These are phyloP conservation scores for Apiospora kogelbergensis DNA, from an alignment of 2,329 filamentous ascomycete genomes.

Conservation along the genomic window DNA sequence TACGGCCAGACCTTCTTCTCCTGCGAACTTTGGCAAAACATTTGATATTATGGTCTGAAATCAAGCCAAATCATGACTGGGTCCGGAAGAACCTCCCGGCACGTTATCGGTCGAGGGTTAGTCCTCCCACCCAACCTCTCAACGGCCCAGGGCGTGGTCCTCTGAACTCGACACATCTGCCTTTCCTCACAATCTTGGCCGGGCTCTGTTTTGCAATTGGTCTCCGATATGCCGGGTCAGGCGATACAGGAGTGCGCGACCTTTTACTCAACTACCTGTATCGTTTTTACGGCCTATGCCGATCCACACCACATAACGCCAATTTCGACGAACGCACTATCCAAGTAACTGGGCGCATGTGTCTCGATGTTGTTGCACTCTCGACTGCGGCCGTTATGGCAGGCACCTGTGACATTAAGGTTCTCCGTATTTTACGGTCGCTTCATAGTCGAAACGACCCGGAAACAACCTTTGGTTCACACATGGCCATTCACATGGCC, in stretches of 20 bases:
- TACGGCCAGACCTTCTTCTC: slow-evolving; percentile 89
- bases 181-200: slow-evolving; percentile 88
- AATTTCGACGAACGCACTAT: slow-evolving; percentile 84
- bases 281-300: slow-evolving; percentile 77
- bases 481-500: slow-evolving; percentile 89
- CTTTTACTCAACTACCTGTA: slow-evolving; percentile 83
- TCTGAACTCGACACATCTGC: slow-evolving; percentile 79
- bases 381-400: slow-evolving; percentile 90
- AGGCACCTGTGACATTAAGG: slow-evolving; percentile 83
- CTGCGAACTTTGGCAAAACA: slow-evolving; percentile 87
- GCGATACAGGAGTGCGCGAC: slow-evolving; percentile 70
- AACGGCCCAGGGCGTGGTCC: slow-evolving; percentile 25
- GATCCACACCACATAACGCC: slow-evolving; percentile 31
- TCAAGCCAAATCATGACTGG: slow-evolving; percentile 74
- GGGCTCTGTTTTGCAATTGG: slow-evolving; percentile 83
- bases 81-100: slow-evolving; percentile 70
- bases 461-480: slow-evolving; percentile 88
- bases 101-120: slow-evolving; percentile 63
- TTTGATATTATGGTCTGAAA: slow-evolving; percentile 87
- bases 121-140: slow-evolving; percentile 56
- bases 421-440: slow-evolving; percentile 81
- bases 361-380: slow-evolving; percentile 83
- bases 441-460: slow-evolving; percentile 84
- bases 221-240: slow-evolving; percentile 73
- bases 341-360: slow-evolving; percentile 81